Percentiles rank a stretch among this genome's conserved stretches.
These are phyloP conservation scores for Albizia julibrissin DNA, from an alignment of 306 rosid species.

Conservation along the genomic window DNA sequence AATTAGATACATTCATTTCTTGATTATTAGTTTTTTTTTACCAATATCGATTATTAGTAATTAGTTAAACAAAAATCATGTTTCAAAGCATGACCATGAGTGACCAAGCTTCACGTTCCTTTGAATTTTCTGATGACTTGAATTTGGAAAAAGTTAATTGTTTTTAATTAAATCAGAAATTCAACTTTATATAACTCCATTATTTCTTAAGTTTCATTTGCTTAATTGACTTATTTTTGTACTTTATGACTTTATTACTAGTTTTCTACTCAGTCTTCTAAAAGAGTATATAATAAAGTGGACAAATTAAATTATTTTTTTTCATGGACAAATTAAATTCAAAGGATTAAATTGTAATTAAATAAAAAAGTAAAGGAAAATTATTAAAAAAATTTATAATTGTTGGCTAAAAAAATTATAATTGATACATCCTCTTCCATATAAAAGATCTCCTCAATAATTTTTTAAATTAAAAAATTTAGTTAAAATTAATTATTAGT, in stretches of 20 bases:
- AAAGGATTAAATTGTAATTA: neutral
- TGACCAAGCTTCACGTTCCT: neutral
- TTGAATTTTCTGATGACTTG: neutral
- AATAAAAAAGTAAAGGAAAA: neutral
- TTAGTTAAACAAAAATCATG: neutral
- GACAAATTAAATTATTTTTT: too few species aligned
- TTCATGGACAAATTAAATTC: too few species aligned
- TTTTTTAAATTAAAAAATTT: neutral
- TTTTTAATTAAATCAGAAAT: too few species aligned
- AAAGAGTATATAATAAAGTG: neutral
- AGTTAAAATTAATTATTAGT: neutral
- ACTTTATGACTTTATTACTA: too few species aligned
- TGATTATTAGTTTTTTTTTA: neutral
- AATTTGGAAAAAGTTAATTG: too few species aligned
- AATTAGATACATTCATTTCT: neutral
- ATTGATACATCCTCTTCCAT: neutral
- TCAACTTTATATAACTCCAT: too few species aligned
- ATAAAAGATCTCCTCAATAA: neutral
- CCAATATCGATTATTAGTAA: too few species aligned
- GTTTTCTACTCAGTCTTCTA: too few species aligned
- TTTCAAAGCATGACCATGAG: conserved; percentile 22
- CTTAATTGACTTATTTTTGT: too few species aligned
- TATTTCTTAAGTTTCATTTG: neutral
- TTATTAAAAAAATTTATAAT: too few species aligned
- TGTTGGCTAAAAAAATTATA: too few species aligned